phyloP scores from a whole-genome alignment of 345 rosid genomes.

The Bretschneidera sinensis region DNA sequence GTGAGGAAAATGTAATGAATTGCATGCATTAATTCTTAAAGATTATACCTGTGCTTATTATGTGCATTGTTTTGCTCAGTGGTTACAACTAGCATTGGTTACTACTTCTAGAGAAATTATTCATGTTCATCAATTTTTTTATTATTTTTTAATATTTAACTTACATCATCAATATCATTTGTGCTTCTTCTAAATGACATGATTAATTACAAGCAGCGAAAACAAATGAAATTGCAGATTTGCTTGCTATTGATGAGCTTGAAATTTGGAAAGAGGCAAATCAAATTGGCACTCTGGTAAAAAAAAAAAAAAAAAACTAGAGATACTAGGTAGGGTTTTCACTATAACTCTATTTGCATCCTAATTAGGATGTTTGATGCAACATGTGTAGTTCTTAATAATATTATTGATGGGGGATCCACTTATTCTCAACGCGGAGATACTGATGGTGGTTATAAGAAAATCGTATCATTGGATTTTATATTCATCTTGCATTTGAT shows the following conservation, averaged over 20 bases:
- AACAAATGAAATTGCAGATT: constrained; percentile 2
- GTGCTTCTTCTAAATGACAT: too few species aligned
- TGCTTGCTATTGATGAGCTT: background rate
- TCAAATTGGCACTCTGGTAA: constrained; percentile 5
- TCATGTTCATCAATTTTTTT: background rate
- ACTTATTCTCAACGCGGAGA: constrained; percentile 3
- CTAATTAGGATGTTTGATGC: constrained; percentile 3
- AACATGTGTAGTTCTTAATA: background rate
- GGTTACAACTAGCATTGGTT: constrained; percentile 11
- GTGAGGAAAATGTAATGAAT: background rate
- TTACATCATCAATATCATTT: too few species aligned
- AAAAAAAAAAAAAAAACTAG: background rate
- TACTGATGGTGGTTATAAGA: background rate
- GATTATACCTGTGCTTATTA: constrained; percentile 3
- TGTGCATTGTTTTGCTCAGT: constrained; percentile 8
- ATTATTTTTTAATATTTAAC: background rate
- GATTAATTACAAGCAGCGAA: background rate
- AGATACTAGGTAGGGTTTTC: constrained; percentile 9
- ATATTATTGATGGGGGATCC: background rate
- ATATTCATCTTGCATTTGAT: background rate
- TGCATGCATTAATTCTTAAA: background rate
- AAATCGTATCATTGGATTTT: constrained; percentile 10
- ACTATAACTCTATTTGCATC: constrained; percentile 1
- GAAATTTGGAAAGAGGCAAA: constrained; percentile 2
- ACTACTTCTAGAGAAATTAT: background rate